These are phyloP conservation scores for Pichia thaimueangensis DNA, from an alignment of 805 yeast genomes.

Conservation along the genomic window DNA sequence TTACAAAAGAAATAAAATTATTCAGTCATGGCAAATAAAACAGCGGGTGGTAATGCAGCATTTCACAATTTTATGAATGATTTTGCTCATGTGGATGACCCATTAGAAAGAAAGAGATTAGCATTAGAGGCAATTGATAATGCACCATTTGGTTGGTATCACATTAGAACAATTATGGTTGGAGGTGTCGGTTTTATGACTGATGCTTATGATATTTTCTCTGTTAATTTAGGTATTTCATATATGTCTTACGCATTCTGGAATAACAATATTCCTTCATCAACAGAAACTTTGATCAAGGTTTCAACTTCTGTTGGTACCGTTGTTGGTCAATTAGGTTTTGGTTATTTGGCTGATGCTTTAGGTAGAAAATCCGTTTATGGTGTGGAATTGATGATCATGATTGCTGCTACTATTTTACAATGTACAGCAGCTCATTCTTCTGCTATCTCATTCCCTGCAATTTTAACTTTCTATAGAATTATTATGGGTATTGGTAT, in stretches of 20 bases:
- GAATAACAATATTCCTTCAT: slow-evolving; percentile 53
- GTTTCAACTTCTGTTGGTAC: slow-evolving; percentile 93
- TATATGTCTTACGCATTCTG: slow-evolving; percentile 77
- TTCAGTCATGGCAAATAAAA: slow-evolving; percentile 22
- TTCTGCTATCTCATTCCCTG: slow-evolving; percentile 67
- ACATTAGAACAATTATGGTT: slow-evolving; percentile 71
- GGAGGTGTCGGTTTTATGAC: slow-evolving; percentile 96
- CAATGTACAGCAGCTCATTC: slow-evolving; percentile 73
- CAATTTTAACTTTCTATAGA: slow-evolving; percentile 71
- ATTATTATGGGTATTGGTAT: slow-evolving; percentile 92
- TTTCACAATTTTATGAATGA: slow-evolving; percentile 78
- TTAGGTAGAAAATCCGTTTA: slow-evolving; percentile 84
- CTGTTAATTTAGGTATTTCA: slow-evolving; percentile 75
- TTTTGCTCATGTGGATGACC: slow-evolving; percentile 77
- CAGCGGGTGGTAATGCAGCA: slow-evolving; percentile 77
- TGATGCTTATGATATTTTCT: slow-evolving; percentile 88
- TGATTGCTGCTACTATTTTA: slow-evolving; percentile 71
- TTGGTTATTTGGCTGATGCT: slow-evolving; percentile 76
- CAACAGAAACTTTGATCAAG: slow-evolving; percentile 72
- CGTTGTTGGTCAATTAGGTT: slow-evolving; percentile 82
- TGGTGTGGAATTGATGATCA: slow-evolving; percentile 79
- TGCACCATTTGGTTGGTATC: slow-evolving; percentile 77
- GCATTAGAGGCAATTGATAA: slow-evolving; percentile 81
- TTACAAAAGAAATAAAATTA: too few relatives aligned
- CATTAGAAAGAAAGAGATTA: slow-evolving; percentile 78